A percentile compares a stretch with the other conserved stretches of the same genome.
Conservation (phyloP, 768 basidiomycete species). For the Chlorophyllum brunneum region DNA sequence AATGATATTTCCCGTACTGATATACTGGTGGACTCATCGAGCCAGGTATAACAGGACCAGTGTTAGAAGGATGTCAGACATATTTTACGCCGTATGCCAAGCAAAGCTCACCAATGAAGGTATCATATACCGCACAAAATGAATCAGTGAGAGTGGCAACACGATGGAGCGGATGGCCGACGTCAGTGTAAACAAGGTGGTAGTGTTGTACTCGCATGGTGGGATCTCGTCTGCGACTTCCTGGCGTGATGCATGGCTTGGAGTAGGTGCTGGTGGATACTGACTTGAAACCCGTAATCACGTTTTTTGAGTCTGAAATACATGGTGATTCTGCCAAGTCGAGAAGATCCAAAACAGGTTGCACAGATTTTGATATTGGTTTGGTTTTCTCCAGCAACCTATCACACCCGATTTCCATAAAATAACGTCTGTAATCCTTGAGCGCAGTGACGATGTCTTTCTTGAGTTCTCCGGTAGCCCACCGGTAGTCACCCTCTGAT, state of each 20-base stretch:
- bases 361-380: background rate
- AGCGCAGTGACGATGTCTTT: background rate
- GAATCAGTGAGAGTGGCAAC: conserved; percentile 20
- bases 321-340: background rate
- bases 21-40: conserved; percentile 9
- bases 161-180: conserved; percentile 19
- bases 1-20: conserved; percentile 11
- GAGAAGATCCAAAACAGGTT: background rate
- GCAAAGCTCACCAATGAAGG: background rate
- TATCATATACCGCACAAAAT: background rate
- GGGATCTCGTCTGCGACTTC: background rate
- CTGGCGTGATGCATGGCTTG: background rate
- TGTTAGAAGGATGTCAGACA: background rate
- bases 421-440: background rate
- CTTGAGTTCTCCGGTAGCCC: background rate
- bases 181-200: background rate
- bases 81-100: background rate
- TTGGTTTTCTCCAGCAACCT: background rate
- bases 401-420: background rate
- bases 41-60: conserved; percentile 7
- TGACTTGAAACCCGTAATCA: background rate
- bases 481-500: background rate
- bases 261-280: background rate
- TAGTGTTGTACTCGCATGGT: background rate
- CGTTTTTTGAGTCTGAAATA: background rate